phyloP scores from a whole-genome alignment of 441 rosid genomes.

The Theobroma grandiflorum region DNA sequence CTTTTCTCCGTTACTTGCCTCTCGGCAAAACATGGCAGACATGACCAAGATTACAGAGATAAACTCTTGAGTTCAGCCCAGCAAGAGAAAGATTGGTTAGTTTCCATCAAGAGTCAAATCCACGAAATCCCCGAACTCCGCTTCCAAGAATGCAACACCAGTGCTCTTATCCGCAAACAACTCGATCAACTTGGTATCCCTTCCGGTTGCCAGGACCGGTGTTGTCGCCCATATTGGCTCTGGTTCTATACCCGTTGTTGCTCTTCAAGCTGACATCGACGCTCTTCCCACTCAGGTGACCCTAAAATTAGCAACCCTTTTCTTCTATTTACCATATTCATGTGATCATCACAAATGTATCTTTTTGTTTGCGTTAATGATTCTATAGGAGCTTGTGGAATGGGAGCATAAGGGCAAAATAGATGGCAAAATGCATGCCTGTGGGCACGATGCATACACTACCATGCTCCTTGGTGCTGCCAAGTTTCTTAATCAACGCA shows the following conservation, averaged over 20 bases:
- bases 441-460: conserved; percentile 82
- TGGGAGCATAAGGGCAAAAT: conserved; percentile 88
- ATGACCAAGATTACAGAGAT: conserved; percentile 33
- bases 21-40: conserved; percentile 11
- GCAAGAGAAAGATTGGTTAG: conserved; percentile 64
- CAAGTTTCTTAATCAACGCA: conserved; percentile 73
- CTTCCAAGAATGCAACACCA: conserved; percentile 75
- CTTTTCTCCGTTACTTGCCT: conserved; percentile 27
- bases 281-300: conserved; percentile 72
- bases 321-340: conserved; percentile 4
- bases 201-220: conserved; percentile 80
- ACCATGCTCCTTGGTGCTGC: conserved; percentile 95
- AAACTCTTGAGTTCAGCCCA: conserved; percentile 51
- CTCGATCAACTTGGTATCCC: conserved; percentile 66
- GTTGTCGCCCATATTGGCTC: conserved; percentile 76
- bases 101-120: conserved; percentile 71
- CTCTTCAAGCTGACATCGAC: conserved; percentile 89
- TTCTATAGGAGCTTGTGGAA: conserved; percentile 69
- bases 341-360: background rate
- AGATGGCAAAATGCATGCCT: conserved; percentile 81
- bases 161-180: conserved; percentile 68
- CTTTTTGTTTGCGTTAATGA: background rate
- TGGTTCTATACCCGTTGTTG: conserved; percentile 69
- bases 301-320: background rate
- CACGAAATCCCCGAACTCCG: conserved; percentile 83